phyloP scores from a whole-genome alignment of 1,284 basidiomycete species.

The Naganishia cerealis region DNA sequence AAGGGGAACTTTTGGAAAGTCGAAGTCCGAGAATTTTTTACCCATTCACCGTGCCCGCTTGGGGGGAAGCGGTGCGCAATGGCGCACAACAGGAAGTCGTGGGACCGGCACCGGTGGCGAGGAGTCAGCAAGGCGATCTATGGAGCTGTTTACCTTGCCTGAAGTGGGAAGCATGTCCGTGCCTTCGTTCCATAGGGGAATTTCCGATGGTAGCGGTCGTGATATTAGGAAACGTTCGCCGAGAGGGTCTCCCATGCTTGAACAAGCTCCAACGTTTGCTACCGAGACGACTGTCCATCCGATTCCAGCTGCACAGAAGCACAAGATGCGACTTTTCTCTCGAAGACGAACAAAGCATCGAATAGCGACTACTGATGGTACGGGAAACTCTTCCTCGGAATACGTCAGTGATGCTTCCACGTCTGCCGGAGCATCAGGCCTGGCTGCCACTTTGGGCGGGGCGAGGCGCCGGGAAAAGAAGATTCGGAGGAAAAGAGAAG shows the following conservation, averaged over 20 bases:
- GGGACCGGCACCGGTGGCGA: neutral
- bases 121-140: neutral
- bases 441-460: neutral
- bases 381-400: neutral
- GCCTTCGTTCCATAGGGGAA: neutral
- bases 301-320: neutral
- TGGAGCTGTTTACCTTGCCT: neutral
- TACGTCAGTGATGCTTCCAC: constrained; percentile 1
- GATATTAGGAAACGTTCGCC: neutral
- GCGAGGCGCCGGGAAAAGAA: constrained; percentile 36
- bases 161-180: neutral
- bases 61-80: neutral
- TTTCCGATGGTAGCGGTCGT: neutral
- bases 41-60: neutral
- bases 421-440: neutral
- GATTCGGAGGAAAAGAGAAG: constrained; percentile 39
- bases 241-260: neutral
- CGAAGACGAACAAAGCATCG: neutral
- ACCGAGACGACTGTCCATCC: neutral
- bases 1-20: neutral
- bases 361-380: neutral
- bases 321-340: neutral
- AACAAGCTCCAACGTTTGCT: neutral
- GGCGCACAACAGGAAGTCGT: neutral
- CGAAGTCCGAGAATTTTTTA: constrained; percentile 8